Base-by-base conservation (phyloP, 164 flowering plant species). In the Vitis cinerea region DNA sequence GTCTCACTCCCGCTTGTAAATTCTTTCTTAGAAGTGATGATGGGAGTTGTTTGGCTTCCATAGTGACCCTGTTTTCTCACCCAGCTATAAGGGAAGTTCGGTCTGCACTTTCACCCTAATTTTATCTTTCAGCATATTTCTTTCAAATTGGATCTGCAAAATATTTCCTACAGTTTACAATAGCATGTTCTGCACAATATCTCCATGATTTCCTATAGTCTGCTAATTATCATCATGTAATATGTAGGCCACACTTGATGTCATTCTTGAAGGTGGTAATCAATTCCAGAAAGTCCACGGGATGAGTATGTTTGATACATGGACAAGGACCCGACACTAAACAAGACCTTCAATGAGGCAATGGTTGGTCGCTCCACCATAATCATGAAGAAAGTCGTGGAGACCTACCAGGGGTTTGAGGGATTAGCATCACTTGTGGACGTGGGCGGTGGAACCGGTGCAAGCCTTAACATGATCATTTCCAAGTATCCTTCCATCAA, bases 261-360 rank as follows among this genome's bases (percentile, higher is more conserved):
- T 53, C n/a, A 37, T 65, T 49, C 63, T 72, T 29, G 75, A 72
- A 58, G 77, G 71, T 0, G 69, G 68, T 9, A 19, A 14, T 30
- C 53, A 47, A 44, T 63, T 63, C 59, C n/a, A 74, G 49, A 68
- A 52, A 49, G 68, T 58, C 11, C 63, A 68, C 59, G 77, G 69
- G n/a, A 74, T 57, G 58, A 29, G 62, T 11, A 51, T 47, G 1
- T 74, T 68, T 55, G 56, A 74, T 68, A 56, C 54, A 50, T 51
- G 56, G 68, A 16, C 8, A 64, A n/a, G 5, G 50, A 61, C 29
- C 49, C 48, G 10, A 37, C 48, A 37, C 12, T 31, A 1, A 61
- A 61, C 49, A 61, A 61, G 8, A 2, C 10, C 37, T 61, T 61
- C 10, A 61, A 61, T 17, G 10, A 61, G 9, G 64, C 50, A 30